Conservation (phyloP, 805 yeast species). For the Ogataea ganodermae region DNA sequence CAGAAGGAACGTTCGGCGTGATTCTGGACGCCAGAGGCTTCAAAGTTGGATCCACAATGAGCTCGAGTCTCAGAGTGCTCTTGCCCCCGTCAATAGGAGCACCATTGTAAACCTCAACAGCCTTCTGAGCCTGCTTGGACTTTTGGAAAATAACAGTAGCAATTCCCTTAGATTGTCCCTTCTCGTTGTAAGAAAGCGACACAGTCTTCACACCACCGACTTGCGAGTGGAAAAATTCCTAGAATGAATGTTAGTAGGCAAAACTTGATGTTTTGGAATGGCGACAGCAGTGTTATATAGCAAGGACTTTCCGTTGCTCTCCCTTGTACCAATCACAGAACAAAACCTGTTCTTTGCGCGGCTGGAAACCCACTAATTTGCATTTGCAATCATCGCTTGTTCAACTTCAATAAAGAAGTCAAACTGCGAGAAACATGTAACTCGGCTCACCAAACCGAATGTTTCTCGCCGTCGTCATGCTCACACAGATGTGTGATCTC, state of each 20-base stretch:
- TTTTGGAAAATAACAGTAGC: constrained; percentile 81
- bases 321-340: not conserved
- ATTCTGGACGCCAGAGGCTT: constrained; percentile 78
- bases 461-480: not conserved
- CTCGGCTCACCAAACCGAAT: constrained; percentile 11
- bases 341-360: not conserved
- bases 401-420: constrained; percentile 15
- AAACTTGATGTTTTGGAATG: not conserved
- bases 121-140: constrained; percentile 69
- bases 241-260: constrained; percentile 29
- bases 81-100: constrained; percentile 92
- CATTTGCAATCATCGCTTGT: constrained; percentile 4
- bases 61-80: constrained; percentile 71
- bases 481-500: not conserved
- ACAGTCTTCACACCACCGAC: constrained; percentile 82
- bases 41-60: constrained; percentile 81
- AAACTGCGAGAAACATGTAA: not conserved
- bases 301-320: constrained; percentile 7
- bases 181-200: constrained; percentile 76
- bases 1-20: constrained; percentile 42
- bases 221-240: constrained; percentile 88
- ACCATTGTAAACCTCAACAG: constrained; percentile 84
- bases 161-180: constrained; percentile 88
- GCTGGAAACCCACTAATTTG: not conserved
- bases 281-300: constrained; percentile 10